A percentile compares a stretch with the other conserved stretches of the same genome.
Evolutionary conservation across 2,329 filamentous ascomycete genomes (phyloP).

Genomic region (Bipolaris zeicola): DNA sequence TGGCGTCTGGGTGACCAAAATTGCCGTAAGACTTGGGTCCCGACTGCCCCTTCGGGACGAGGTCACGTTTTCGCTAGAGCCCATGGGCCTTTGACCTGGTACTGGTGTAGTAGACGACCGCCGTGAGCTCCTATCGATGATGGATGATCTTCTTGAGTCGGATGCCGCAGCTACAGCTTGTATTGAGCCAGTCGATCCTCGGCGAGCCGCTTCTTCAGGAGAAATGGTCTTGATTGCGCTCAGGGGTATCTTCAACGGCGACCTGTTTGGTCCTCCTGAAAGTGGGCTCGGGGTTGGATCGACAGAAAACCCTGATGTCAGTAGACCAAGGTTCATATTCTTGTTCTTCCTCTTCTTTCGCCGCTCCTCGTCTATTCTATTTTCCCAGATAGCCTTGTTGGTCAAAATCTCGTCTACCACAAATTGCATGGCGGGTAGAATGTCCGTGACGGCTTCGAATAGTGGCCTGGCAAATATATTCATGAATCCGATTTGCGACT

Average conservation of each 20-base stretch:
- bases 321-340: conserved; percentile 30
- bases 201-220: conserved; percentile 29
- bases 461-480: conserved; percentile 91
- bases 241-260: conserved; percentile 12
- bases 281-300: conserved; percentile 45
- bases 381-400: conserved; percentile 78
- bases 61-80: conserved; percentile 42
- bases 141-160: conserved; percentile 37
- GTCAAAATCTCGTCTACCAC: conserved; percentile 78
- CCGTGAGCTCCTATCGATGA: conserved; percentile 35
- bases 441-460: conserved; percentile 84
- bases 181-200: conserved; percentile 38
- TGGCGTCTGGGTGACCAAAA: conserved; percentile 47
- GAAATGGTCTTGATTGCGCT: conserved; percentile 14
- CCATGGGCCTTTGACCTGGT: conserved; percentile 20
- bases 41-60: conserved; percentile 46
- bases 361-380: conserved; percentile 68
- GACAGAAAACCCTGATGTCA: conserved; percentile 26
- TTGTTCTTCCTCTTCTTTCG: conserved; percentile 52
- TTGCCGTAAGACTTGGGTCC: conserved; percentile 48
- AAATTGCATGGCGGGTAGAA: conserved; percentile 84
- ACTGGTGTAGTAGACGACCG: conserved; percentile 39
- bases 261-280: conserved; percentile 33
- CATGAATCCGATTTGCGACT: conserved; percentile 95
- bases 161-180: conserved; percentile 20